Percentiles rank a stretch among this genome's conserved stretches.
phyloP scores from a whole-genome alignment of 495 filamentous ascomycete species.

The Lichina pygmaea region DNA sequence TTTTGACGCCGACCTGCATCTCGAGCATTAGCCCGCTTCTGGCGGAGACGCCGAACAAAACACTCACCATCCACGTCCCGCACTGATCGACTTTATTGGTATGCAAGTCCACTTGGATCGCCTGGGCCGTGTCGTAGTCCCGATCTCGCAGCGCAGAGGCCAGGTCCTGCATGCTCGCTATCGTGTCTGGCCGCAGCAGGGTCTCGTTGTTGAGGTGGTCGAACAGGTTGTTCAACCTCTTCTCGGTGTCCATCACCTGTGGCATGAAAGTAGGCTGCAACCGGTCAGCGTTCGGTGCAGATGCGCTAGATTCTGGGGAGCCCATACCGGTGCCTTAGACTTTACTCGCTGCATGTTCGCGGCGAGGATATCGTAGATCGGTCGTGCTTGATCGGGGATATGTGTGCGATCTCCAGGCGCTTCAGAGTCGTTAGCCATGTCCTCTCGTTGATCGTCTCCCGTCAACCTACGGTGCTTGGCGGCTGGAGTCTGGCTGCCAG shows the following conservation, averaged over 20 bases:
- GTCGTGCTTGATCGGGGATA: conserved; percentile 47
- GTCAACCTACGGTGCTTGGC: conserved; percentile 38
- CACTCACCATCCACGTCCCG: conserved; percentile 80
- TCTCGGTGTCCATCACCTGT: conserved; percentile 80
- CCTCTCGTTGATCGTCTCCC: not conserved
- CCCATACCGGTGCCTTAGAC: conserved; percentile 34
- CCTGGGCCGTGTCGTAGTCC: conserved; percentile 49
- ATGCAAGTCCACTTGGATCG: conserved; percentile 58
- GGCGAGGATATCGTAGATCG: conserved; percentile 56
- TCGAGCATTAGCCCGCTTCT: not conserved
- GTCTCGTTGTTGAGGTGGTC: conserved; percentile 93
- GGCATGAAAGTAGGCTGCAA: conserved; percentile 33
- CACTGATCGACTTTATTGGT: conserved; percentile 64
- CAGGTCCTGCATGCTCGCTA: conserved; percentile 39
- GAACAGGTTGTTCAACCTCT: conserved; percentile 71
- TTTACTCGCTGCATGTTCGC: conserved; percentile 75
- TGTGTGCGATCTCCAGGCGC: conserved; percentile 71
- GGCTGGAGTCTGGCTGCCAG: conserved; percentile 11
- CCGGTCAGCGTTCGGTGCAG: not conserved
- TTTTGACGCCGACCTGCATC: conserved; percentile 61
- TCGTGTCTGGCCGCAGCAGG: conserved; percentile 55
- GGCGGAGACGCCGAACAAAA: not conserved
- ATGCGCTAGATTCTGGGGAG: not conserved
- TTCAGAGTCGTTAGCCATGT: conserved; percentile 7
- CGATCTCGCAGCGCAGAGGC: conserved; percentile 37